Conservation (phyloP, 2,329 filamentous ascomycete species). For the Diaporthe vexans region DNA sequence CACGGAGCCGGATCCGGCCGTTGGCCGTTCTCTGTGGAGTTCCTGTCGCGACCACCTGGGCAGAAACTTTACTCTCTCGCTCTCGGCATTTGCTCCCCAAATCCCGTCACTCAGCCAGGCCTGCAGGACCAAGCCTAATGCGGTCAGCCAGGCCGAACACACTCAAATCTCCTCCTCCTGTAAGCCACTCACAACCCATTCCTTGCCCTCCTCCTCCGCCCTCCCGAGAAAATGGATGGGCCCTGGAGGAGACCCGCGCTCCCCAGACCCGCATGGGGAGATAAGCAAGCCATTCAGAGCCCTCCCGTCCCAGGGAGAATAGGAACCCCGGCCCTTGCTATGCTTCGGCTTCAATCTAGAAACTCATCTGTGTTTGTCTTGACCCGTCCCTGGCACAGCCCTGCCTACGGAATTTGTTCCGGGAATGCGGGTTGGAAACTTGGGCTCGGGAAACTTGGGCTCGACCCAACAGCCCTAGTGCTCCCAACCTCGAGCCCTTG, state of each 20-base stretch:
- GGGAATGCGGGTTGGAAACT: neutral
- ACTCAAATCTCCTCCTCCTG: neutral
- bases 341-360: neutral
- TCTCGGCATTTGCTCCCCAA: conserved; percentile 32
- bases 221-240: neutral
- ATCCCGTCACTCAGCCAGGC: conserved; percentile 20
- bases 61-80: neutral
- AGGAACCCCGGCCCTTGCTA: neutral
- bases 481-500: conserved; percentile 8
- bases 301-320: neutral
- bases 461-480: neutral
- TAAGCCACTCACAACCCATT: neutral
- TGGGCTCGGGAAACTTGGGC: neutral
- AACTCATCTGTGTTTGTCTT: neutral
- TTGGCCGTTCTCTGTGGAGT: neutral
- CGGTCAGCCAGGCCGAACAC: conserved; percentile 20
- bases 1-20: conserved; percentile 28
- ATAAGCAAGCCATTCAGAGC: neutral
- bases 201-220: neutral
- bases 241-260: neutral
- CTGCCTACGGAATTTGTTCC: conserved; percentile 22
- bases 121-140: conserved; percentile 17
- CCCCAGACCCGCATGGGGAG: conserved; percentile 14
- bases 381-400: conserved; percentile 6
- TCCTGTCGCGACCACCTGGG: conserved; percentile 1